phyloP scores from a whole-genome alignment of 2,329 filamentous ascomycete species.

The Xylaria sp. region DNA sequence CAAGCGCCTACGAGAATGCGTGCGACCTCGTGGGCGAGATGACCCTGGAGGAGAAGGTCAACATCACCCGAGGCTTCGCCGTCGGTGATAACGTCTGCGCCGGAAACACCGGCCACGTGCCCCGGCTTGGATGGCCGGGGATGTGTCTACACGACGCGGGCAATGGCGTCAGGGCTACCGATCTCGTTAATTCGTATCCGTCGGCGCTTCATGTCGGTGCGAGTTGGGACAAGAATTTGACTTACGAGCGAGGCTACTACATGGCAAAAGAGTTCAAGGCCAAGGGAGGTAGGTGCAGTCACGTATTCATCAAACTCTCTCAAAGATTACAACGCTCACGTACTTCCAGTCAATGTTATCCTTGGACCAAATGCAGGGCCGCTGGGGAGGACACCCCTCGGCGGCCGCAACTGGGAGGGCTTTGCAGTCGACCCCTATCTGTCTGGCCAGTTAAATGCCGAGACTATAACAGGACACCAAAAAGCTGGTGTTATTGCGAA shows the following conservation, averaged over 20 bases:
- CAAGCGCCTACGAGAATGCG: conserved; percentile 60
- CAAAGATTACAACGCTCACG: conserved; percentile 7
- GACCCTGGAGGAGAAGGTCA: conserved; percentile 67
- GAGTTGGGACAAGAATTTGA: conserved; percentile 57
- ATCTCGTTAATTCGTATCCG: conserved; percentile 52
- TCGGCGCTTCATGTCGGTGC: conserved; percentile 52
- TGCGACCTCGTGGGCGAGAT: conserved; percentile 59
- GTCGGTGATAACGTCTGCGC: conserved; percentile 53
- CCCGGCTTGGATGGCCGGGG: conserved; percentile 49
- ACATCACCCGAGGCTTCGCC: conserved; percentile 47
- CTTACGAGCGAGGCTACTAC: conserved; percentile 52
- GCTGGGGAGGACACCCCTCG: conserved; percentile 66
- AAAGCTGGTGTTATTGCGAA: conserved; percentile 78
- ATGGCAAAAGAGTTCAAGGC: conserved; percentile 61
- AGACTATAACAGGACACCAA: conserved; percentile 76
- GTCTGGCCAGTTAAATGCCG: conserved; percentile 69
- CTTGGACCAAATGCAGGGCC: conserved; percentile 72
- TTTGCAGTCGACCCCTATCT: conserved; percentile 70
- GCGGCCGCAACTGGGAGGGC: conserved; percentile 71
- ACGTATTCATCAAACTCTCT: background rate
- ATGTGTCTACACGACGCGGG: conserved; percentile 54
- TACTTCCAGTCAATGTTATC: conserved; percentile 53
- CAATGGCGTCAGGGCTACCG: conserved; percentile 51
- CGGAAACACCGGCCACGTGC: conserved; percentile 50
- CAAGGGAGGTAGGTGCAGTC: conserved; percentile 45